Percentiles rank a stretch among this genome's conserved stretches.
Evolutionary conservation across 768 basidiomycete genomes (phyloP).

Genomic region (Daedalea quercina): DNA sequence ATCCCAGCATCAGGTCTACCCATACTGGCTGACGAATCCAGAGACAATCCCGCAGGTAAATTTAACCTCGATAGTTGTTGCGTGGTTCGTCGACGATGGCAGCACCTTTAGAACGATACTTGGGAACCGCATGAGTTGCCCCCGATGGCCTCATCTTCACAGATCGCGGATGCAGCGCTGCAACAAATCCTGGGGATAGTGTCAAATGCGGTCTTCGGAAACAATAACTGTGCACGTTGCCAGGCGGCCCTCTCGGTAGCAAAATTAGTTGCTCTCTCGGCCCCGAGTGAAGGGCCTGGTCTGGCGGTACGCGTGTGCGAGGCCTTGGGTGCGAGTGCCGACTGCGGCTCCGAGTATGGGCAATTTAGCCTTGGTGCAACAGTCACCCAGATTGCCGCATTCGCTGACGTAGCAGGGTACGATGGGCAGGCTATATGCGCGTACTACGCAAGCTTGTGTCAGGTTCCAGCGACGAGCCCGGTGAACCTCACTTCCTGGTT

Average conservation of each 20-base stretch:
- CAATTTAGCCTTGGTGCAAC: constrained; percentile 51
- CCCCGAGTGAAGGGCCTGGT: constrained; percentile 51
- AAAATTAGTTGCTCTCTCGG: constrained; percentile 60
- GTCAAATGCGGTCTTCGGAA: constrained; percentile 44
- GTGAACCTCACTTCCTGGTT: constrained; percentile 67
- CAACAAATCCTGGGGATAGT: constrained; percentile 51
- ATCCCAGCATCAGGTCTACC: constrained; percentile 48
- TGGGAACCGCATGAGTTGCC: constrained; percentile 63
- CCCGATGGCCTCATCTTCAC: constrained; percentile 38
- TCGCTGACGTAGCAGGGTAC: constrained; percentile 62
- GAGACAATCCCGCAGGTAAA: constrained; percentile 44
- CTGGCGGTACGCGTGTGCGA: constrained; percentile 55
- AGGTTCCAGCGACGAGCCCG: constrained; percentile 48
- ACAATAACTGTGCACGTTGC: constrained; percentile 52
- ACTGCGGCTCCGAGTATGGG: constrained; percentile 44
- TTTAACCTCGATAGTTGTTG: background rate
- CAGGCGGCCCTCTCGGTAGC: constrained; percentile 52
- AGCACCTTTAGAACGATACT: constrained; percentile 38
- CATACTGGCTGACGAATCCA: constrained; percentile 57
- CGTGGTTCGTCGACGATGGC: background rate
- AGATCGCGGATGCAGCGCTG: constrained; percentile 45
- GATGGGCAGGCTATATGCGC: constrained; percentile 60
- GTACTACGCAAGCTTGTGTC: constrained; percentile 50
- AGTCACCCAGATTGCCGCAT: constrained; percentile 51
- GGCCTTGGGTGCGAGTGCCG: constrained; percentile 37